Base-by-base conservation (phyloP, 768 basidiomycete species). In the Macrocybe gigantea region DNA sequence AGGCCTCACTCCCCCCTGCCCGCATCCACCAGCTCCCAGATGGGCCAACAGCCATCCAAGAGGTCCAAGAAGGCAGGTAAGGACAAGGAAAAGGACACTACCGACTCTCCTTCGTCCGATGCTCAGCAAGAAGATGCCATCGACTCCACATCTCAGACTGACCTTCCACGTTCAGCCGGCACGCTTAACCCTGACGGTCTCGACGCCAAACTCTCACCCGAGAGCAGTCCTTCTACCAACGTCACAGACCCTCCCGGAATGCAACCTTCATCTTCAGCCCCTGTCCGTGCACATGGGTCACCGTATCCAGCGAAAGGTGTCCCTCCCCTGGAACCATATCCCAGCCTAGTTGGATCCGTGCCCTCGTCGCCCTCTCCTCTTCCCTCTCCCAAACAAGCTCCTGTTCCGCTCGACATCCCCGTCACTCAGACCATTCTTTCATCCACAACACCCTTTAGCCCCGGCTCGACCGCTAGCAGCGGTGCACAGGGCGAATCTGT, bases 31-130 rank as follows among this genome's bases (percentile, higher is more conserved):
- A 64, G 70, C 54, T 63, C 71, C 53, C 74, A 71, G 50, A 88
- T 89, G 85, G 88, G 88, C 70, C 88, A 89, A 65, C 84, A 86
- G 70, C 79, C 82, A 60, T 90, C 87, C 55, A 89, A 85, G 75
- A 88, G 84, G 77, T 68, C 78, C 56, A 85, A 79, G 76, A 87
- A 84, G 69, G 66, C 69, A 45, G 66, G 69, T 49, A 88, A 82
- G 67, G 88, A 88, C 64, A 81, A 80, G 67, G 83, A 82, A 56
- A 78, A 72, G 61, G 78, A 83, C 42, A 58, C 54, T 38, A 56
- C 65, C 46, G 59, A 65, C 40, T 57, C 59, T 38, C 53, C 65
- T 37, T 54, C 67, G 31, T 65, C 69, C 41, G 77, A 78, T 54
- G 53, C 67, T 15, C 58, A 65, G 32, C 56, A 63, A 34, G 74